phyloP scores from a whole-genome alignment of 345 rosid species.

The Mercurialis annua region DNA sequence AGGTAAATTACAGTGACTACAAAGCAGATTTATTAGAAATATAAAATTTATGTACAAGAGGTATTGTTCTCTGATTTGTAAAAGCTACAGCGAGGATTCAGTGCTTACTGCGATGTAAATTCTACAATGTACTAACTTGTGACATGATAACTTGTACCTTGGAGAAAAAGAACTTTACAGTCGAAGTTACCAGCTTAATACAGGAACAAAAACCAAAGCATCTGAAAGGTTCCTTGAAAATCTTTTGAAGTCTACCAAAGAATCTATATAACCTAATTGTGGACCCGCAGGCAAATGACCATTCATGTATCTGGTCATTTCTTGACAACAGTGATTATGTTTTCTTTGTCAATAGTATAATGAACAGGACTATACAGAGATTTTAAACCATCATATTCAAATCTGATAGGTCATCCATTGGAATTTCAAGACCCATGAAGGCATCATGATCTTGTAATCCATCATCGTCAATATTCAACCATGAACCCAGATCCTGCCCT shows the following conservation, averaged over 20 bases:
- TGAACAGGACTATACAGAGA: slow-evolving; percentile 74
- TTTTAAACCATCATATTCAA: slow-evolving; percentile 94
- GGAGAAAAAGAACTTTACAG: slow-evolving; percentile 60
- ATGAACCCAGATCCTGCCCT: slow-evolving; percentile 81
- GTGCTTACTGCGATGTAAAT: slow-evolving; percentile 45
- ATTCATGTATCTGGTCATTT: slow-evolving; percentile 51
- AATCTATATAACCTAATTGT: slow-evolving; percentile 69
- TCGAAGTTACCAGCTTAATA: slow-evolving; percentile 52
- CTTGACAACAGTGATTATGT: slow-evolving; percentile 44
- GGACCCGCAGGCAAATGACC: slow-evolving; percentile 47
- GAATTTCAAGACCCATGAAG: slow-evolving; percentile 94
- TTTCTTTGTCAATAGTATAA: slow-evolving; percentile 68
- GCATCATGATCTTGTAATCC: slow-evolving; percentile 77
- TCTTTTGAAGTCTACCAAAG: slow-evolving; percentile 53
- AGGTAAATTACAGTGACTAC: slow-evolving; percentile 25
- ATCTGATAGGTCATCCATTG: slow-evolving; percentile 98
- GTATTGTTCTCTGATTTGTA: slow-evolving; percentile 54
- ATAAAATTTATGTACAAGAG: slow-evolving; percentile 80
- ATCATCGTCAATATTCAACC: slow-evolving; percentile 95
- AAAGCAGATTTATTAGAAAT: slow-evolving; percentile 60
- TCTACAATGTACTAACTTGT: slow-evolving; percentile 44
- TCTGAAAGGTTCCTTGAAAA: slow-evolving; percentile 49
- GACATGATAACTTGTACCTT: slow-evolving; percentile 45
- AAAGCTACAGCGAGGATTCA: slow-evolving; percentile 53
- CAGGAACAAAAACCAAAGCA: slow-evolving; percentile 41